A percentile compares a stretch with the other conserved stretches of the same genome.
Conservation (phyloP, 2,329 filamentous ascomycete species). For the Ophiostoma angusticollis region DNA sequence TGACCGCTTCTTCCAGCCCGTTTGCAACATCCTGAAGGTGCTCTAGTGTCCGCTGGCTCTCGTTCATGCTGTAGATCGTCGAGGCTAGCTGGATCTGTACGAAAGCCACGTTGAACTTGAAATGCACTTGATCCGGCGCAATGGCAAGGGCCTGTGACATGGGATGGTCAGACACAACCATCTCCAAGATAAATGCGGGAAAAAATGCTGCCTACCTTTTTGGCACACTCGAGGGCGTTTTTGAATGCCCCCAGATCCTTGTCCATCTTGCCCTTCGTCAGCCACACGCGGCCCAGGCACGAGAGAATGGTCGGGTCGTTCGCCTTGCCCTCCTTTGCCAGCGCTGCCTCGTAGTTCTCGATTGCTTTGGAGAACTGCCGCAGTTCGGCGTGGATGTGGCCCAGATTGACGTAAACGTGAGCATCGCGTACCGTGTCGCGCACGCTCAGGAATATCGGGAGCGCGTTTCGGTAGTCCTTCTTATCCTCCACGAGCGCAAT, state of each 20-base stretch:
- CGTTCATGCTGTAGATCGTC: constrained; percentile 59
- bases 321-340: constrained; percentile 61
- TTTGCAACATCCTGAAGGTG: constrained; percentile 71
- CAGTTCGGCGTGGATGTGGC: constrained; percentile 82
- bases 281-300: constrained; percentile 78
- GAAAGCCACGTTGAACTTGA: constrained; percentile 96
- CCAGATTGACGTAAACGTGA: constrained; percentile 83
- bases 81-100: constrained; percentile 90
- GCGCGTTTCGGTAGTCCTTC: constrained; percentile 70
- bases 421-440: constrained; percentile 81
- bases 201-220: constrained; percentile 36
- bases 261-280: constrained; percentile 59
- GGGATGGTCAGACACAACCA: neutral
- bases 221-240: constrained; percentile 46
- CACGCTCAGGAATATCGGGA: constrained; percentile 81
- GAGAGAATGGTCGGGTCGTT: constrained; percentile 69
- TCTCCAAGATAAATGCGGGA: neutral
- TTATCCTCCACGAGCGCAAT: constrained; percentile 91
- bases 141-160: constrained; percentile 52
- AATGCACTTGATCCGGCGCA: constrained; percentile 73
- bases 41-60: constrained; percentile 62
- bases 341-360: constrained; percentile 81
- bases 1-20: constrained; percentile 73
- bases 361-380: constrained; percentile 85
- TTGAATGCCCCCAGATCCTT: constrained; percentile 44